Evolutionary conservation across 208 protist species (phyloP).

Genomic region (Strigomonas oncopelti): DNA sequence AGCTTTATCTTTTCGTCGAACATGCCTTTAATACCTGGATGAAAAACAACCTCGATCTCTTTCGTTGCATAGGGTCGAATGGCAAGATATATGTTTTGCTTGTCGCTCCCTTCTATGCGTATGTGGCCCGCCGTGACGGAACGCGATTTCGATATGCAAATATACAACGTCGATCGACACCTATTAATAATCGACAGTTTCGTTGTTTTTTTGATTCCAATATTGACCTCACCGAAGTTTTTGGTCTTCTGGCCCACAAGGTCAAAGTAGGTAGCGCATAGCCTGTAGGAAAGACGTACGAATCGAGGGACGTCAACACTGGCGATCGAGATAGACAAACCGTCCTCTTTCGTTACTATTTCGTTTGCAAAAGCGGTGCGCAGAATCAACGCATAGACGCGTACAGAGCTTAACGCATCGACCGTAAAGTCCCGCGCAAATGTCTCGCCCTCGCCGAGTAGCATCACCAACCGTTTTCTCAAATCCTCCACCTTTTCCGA

Average conservation of each 20-base stretch:
- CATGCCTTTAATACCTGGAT: conserved; percentile 76
- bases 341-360: conserved; percentile 78
- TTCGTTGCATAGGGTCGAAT: conserved; percentile 78
- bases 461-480: conserved; percentile 35
- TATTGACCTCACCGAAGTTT: conserved; percentile 87
- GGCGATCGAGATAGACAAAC: conserved; percentile 61
- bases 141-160: conserved; percentile 73
- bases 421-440: conserved; percentile 35
- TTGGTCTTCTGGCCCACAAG: conserved; percentile 80
- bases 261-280: conserved; percentile 70
- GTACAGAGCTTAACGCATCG: conserved; percentile 33
- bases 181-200: conserved; percentile 74
- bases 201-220: conserved; percentile 78
- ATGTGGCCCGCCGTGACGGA: conserved; percentile 84
- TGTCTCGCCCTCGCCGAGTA: conserved; percentile 30
- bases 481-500: conserved; percentile 31
- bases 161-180: conserved; percentile 66
- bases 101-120: conserved; percentile 74
- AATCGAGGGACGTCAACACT: conserved; percentile 74
- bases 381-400: conserved; percentile 64
- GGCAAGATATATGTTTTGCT: conserved; percentile 52
- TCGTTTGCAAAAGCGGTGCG: conserved; percentile 40
- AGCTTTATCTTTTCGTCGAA: conserved; percentile 78
- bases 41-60: conserved; percentile 76
- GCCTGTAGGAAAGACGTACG: conserved; percentile 74